Evolutionary conservation across 305 asterid genomes (phyloP), one percentile per base, ranked within the genome.

Genomic region (Fraxinus xanthoxyloides): DNA sequence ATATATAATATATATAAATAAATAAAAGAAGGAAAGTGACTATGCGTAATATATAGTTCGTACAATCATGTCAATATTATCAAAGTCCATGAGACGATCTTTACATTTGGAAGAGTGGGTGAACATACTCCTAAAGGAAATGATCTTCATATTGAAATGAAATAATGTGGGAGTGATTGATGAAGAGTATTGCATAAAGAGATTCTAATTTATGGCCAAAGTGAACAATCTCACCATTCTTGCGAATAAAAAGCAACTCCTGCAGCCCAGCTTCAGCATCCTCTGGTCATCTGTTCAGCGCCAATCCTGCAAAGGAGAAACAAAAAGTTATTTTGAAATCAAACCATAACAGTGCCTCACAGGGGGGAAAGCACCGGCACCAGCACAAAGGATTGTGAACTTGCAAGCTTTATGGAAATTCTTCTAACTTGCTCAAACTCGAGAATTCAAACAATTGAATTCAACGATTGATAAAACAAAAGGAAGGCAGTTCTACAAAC

Each of bases 281-380:
- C 84, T 94, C 97, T 7, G 46, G 97, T 90, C 3, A 92, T 90
- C 80, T 93, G 97, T 83, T 88, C 94, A 82, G 89, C 93, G 6
- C 89, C 98, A 48, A 94, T 93, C 91, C 98, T 93, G 43, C 80
- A 51, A 85, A 28, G 63, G 24, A 28, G 76, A 76, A 21, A 77
- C 6, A 30, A 15, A 2, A n/a, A 61, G 61, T 56, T 5, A 59
- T 38, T 15, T 34, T 48, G 7, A 61, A 61, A 61, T 2, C 6
- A 23, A 61, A 61, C 72, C 72, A 51, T 51, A 51, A 51, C 63
- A 23, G 31, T 7, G 31, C 72, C 32, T 61, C 31, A 61, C 12
- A 19, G 69, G 15, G 15, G 23, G 63, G 8, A 51, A 17, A 48
- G 61, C 7, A 43, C n/a, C 17, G 17, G 43, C 43, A 36, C n/a